Percentiles rank a stretch among this genome's conserved stretches.
Conservation (phyloP, 108 stramenopile species). For the Nitzschia sp. region DNA sequence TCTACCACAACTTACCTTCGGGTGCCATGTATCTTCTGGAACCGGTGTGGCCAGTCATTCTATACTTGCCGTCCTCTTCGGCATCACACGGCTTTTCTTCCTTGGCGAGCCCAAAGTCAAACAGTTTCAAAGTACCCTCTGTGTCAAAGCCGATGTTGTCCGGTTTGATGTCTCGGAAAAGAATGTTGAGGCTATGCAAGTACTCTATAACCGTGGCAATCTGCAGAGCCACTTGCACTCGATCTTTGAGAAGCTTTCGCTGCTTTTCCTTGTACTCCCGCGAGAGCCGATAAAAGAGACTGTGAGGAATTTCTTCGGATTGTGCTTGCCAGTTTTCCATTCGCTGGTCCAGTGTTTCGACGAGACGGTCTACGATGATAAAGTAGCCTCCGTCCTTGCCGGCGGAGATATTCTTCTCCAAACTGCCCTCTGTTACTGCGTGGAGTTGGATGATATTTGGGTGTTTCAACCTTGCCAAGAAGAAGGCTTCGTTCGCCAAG, state of each 20-base stretch:
- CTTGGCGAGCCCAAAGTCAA: slow-evolving; percentile 68
- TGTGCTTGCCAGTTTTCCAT: slow-evolving; percentile 28
- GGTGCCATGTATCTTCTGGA: slow-evolving; percentile 68
- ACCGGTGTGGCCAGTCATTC: slow-evolving; percentile 68
- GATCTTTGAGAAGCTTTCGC: slow-evolving; percentile 21
- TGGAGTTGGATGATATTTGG: slow-evolving; percentile 65
- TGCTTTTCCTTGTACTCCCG: slow-evolving; percentile 29
- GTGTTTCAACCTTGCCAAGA: slow-evolving; percentile 56
- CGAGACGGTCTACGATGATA: slow-evolving; percentile 60
- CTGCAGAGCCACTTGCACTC: slow-evolving; percentile 31
- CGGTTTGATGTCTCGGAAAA: slow-evolving; percentile 71
- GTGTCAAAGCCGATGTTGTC: slow-evolving; percentile 55
- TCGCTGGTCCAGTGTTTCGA: slow-evolving; percentile 49
- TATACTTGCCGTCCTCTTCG: slow-evolving; percentile 37
- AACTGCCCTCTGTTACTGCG: slow-evolving; percentile 54
- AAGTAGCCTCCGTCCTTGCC: slow-evolving; percentile 60
- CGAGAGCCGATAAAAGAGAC: slow-evolving; percentile 14
- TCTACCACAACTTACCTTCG: slow-evolving; percentile 36
- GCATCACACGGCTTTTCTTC: slow-evolving; percentile 42
- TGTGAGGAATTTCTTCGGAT: slow-evolving; percentile 13
- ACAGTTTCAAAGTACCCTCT: slow-evolving; percentile 37
- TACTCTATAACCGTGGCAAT: slow-evolving; percentile 65
- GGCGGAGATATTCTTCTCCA: slow-evolving; percentile 11
- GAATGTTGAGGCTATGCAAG: slow-evolving; percentile 50
- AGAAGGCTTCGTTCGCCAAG: slow-evolving; percentile 68